These are phyloP conservation scores for Alternaria dauci DNA, from an alignment of 2,329 filamentous ascomycete species.

Conservation along the genomic window DNA sequence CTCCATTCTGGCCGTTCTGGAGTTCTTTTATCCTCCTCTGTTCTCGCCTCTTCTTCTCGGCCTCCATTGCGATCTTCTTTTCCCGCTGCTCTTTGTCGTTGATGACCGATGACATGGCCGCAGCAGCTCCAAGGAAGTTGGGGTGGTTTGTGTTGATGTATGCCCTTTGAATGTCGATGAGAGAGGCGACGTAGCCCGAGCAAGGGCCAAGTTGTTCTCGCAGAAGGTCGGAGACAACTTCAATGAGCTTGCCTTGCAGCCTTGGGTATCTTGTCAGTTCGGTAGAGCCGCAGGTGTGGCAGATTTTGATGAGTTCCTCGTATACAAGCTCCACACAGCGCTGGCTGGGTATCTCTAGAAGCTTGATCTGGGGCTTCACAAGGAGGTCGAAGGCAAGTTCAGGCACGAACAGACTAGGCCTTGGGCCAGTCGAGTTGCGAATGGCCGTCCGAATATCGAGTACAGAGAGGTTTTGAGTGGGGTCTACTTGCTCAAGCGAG, in stretches of 20 bases:
- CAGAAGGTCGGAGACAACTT: slow-evolving; percentile 94
- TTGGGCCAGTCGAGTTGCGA: slow-evolving; percentile 94
- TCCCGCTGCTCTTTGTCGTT: slow-evolving; percentile 94
- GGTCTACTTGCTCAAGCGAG: slow-evolving; percentile 93
- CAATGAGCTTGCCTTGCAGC: slow-evolving; percentile 94
- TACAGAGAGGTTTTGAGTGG: slow-evolving; percentile 91
- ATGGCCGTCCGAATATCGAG: slow-evolving; percentile 97
- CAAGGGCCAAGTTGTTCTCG: slow-evolving; percentile 90
- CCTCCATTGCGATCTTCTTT: slow-evolving; percentile 78
- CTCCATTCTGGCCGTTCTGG: slow-evolving; percentile 63
- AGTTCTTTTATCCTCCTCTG: slow-evolving; percentile 83
- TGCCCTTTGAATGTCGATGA: slow-evolving; percentile 95
- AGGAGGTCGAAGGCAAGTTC: slow-evolving; percentile 97
- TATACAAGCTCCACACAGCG: slow-evolving; percentile 98
- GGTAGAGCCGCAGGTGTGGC: slow-evolving; percentile 95
- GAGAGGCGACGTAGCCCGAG: slow-evolving; percentile 90
- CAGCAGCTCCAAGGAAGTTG: slow-evolving; percentile 95
- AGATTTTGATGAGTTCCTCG: slow-evolving; percentile 99
- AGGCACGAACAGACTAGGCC: slow-evolving; percentile 94
- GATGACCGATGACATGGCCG: slow-evolving; percentile 97
- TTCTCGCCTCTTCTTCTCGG: slow-evolving; percentile 87
- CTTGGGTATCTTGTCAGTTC: slow-evolving; percentile 92
- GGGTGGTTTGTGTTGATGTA: slow-evolving; percentile 99
- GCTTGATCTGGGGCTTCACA: slow-evolving; percentile 98
- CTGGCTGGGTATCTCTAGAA: slow-evolving; percentile 92